Base-by-base conservation (phyloP, 2,329 filamentous ascomycete genomes). In the Botryotinia convoluta region DNA sequence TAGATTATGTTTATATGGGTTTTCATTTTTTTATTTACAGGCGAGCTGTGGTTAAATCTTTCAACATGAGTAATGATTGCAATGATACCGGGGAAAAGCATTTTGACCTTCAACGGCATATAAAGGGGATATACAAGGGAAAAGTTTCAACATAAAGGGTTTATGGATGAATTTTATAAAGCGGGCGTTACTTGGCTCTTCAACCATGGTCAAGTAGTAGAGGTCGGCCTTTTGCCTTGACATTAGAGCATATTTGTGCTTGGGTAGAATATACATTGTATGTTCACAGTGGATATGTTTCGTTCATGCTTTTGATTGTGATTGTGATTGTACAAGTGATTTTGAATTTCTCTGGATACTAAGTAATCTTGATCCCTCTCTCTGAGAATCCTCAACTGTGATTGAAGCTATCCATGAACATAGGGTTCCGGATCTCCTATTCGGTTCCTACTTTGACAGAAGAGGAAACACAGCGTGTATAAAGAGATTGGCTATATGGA, bases 31-130 rank as follows among this genome's bases (percentile, higher is more conserved):
- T 77, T 78, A 77, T 78, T 78, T 29, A 44, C 51, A 69, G 74
- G 74, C 75, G 76, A 61, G 72, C 69, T 74, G 75, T 68, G 73
- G 71, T 64, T 75, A 76, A 76, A 76, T 74, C 70, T 78, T 82
- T 82, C 81, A 82, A 82, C 81, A 81, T 74, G 78, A 79, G 82
- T 87, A 84, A 89, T 86, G 87, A 89, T 83, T 84, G 85, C 83
- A 89, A 86, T 72, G 71, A 72, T 87, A 88, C 86, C 84, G 84
- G 85, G 85, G 83, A 85, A 86, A 86, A 85, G 82, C 79, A 84
- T 85, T 72, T 83, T 85, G 83, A 84, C 86, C 87, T 89, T 90
- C 88, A 90, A 90, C 88, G 87, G 87, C 87, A 89, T 85, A 81
- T 79, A 80, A 74, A 76, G 76, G 74, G 76, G 72, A 76, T 74